Evolutionary conservation across 148 eudicot genomes (phyloP).

Genomic region (Rhododendron ovatum): DNA sequence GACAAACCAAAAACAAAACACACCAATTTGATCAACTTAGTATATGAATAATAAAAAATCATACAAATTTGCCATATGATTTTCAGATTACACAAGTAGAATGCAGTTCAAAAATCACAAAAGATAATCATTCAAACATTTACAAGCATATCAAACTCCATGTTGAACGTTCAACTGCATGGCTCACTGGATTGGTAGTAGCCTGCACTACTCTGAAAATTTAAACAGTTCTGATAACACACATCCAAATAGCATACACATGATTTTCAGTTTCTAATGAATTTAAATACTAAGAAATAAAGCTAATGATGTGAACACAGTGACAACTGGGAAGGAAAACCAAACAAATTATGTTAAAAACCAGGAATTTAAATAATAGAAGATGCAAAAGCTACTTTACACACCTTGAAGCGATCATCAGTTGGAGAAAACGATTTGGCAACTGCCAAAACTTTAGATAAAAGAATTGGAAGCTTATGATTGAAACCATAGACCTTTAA

Average conservation of each 20-base stretch:
- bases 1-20: background rate
- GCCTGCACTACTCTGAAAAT: background rate
- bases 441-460: constrained; percentile 64
- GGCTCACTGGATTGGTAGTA: background rate
- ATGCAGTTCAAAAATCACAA: background rate
- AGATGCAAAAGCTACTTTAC: background rate
- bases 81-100: background rate
- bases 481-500: constrained; percentile 88
- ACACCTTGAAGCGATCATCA: constrained; percentile 87
- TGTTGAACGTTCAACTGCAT: background rate
- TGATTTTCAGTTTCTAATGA: background rate
- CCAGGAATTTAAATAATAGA: background rate
- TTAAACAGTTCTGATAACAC: background rate
- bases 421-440: constrained; percentile 68
- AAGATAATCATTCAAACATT: background rate
- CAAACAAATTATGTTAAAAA: background rate
- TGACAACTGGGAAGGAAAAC: background rate
- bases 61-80: background rate
- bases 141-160: constrained; percentile 6
- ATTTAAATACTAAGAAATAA: background rate
- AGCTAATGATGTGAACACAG: background rate
- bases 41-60: background rate
- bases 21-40: background rate
- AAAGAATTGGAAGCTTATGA: constrained; percentile 81
- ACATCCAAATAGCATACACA: background rate